Evolutionary conservation across 2,329 filamentous ascomycete species (phyloP).

Genomic region (Pseudocercospora cruenta): DNA sequence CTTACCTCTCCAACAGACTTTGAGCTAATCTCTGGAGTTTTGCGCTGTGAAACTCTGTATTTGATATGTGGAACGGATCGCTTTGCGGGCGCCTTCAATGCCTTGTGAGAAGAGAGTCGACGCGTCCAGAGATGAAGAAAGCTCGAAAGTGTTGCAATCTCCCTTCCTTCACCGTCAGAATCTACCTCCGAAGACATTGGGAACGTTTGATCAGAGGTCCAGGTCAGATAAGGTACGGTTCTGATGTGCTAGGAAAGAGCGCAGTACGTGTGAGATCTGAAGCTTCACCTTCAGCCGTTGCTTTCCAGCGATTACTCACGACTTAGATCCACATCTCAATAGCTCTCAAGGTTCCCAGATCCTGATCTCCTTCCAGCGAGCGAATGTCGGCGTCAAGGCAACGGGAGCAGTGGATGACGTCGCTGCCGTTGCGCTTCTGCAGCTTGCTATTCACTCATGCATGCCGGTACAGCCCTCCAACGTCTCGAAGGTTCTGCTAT

Average conservation of each 20-base stretch:
- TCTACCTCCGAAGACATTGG: too few relatives aligned
- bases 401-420: neutral
- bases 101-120: neutral
- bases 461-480: neutral
- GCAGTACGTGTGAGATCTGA: neutral
- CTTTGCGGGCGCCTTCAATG: neutral
- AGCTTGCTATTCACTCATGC: neutral
- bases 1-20: too few relatives aligned
- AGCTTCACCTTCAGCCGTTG: neutral
- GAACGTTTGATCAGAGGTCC: too few relatives aligned
- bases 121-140: neutral
- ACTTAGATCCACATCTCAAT: neutral
- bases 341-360: neutral
- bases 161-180: neutral
- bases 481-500: neutral
- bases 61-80: neutral
- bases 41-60: too few relatives aligned
- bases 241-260: too few relatives aligned
- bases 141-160: neutral
- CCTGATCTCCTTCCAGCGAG: neutral
- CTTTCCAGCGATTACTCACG: neutral
- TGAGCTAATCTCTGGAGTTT: too few relatives aligned
- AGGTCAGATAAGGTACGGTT: neutral
- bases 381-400: neutral
- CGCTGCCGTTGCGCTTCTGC: neutral